Conservation (phyloP, 306 rosid genomes). For the Pachyrhizus erosus region DNA sequence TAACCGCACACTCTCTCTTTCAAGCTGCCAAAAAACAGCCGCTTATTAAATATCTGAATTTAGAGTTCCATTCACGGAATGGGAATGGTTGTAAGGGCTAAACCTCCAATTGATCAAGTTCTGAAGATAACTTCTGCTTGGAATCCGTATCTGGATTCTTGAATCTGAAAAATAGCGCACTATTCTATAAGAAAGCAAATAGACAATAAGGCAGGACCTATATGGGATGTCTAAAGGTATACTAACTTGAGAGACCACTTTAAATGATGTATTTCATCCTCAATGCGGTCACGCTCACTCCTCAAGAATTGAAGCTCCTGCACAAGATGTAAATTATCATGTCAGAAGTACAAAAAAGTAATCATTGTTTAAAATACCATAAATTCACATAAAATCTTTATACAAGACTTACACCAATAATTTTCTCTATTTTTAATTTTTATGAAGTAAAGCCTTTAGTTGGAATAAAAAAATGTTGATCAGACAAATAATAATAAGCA, state of each 20-base stretch:
- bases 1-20: conserved; percentile 66
- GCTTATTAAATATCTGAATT: conserved; percentile 26
- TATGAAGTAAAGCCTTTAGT: neutral
- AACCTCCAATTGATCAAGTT: conserved; percentile 71
- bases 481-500: conserved; percentile 33
- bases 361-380: neutral
- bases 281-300: conserved; percentile 79
- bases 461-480: neutral
- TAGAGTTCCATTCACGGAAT: conserved; percentile 20
- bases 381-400: conserved; percentile 8
- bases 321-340: conserved; percentile 13
- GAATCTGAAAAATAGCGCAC: conserved; percentile 57
- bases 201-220: conserved; percentile 20
- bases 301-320: conserved; percentile 83
- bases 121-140: conserved; percentile 56
- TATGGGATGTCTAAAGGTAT: conserved; percentile 33
- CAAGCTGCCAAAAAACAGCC: conserved; percentile 54
- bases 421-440: neutral
- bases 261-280: conserved; percentile 85
- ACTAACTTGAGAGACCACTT: conserved; percentile 86
- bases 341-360: neutral
- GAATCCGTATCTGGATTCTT: conserved; percentile 59
- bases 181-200: neutral
- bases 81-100: conserved; percentile 35
- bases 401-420: neutral